Base-by-base conservation (phyloP, 192 early-diverging fungal species). In the Backusella circina region DNA sequence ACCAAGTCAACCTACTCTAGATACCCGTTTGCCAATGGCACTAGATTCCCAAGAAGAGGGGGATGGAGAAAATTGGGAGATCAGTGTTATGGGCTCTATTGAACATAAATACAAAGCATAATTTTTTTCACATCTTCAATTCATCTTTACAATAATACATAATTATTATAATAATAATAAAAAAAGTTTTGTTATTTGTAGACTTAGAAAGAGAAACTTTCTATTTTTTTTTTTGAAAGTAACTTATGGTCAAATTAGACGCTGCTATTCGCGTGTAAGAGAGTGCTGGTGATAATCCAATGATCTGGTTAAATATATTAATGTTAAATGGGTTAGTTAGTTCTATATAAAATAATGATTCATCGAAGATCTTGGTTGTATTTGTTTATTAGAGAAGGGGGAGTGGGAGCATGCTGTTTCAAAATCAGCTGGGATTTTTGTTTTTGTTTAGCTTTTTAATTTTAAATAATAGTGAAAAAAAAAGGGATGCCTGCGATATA, bases 1-100 rank as follows among this genome's bases (percentile, higher is more conserved):
- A 61, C 54, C 54, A 61, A 61, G 54, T 28, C 54, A 61, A 13
- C 54, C 54, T 61, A 33, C 33, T 23, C 18, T 68, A 21, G 67
- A 68, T 68, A 68, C 36, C 67, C 32, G 35, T 68, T 47, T 70
- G 39, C 69, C 69, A 16, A 70, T 47, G 41, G 23, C 39, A 41
- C 28, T 41, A 32, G 3, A 41, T 41, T 61, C 54, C 54, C 23
- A 41, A 44, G 39, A 44, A 44, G 38, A 31, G 13, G 69, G 39
- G 16, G 23, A 28, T 5, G 69, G 47, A 26, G 69, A 70, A 4
- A 39, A 70, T 44, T 70, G 68, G 68, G 37, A 70, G 36, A 28
- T 5, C 3, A 28, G 23, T 41, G 13, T 70, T 30, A 44, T 70
- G 37, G 68, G 47, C 38, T 70, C 68, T 16, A 38, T 70, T 44